Base-by-base conservation (phyloP, 495 filamentous ascomycete species). In the Hyaloscypha bicolor region DNA sequence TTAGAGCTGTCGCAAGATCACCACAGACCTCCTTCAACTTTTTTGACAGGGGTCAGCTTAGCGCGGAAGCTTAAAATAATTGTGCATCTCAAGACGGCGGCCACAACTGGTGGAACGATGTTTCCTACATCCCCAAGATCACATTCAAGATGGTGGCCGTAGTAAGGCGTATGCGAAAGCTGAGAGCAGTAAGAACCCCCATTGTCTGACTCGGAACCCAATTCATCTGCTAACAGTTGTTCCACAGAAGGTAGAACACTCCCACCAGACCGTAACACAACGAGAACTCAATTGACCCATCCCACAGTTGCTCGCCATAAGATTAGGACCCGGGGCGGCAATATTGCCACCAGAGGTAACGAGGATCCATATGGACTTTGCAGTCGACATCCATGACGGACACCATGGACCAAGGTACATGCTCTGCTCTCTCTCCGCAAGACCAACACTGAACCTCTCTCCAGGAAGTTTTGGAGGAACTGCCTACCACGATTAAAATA, bases 401-500 rank as follows among this genome's bases (percentile, higher is more conserved):
- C 91, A 96, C 77, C 83, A 90, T 74, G 94, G 94, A 30, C 87
- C 95, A 39, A 90, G 91, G 90, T 93, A 78, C 60, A 81, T 68
- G 21, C 25, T 65, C 37, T 6, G 33, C 52, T 14, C 25, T 25
- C 25, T 25, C 25, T 25, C 25, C 25, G 11, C 37, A 67, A 65
- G 51, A 25, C 32, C 67, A 30, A 65, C 48, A 42, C 59, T 63
- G 19, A 72, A 30, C 8, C 65, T 63, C 37, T 35, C 14, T 14
- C 16, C 59, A 92, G 90, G 65, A 92, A 93, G 82, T 96, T 99
- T 84, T 97, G 93, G 93, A 87, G 85, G 58, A 78, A 87, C 45
- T 90, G 86, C 71, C 88, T 99, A 37, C 91, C 91, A 2, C 86
- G 92, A 69, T 81, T 99, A 30, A 97, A 99, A 83, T 98, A 89